Percentiles rank a stretch among this genome's conserved stretches.
These are phyloP conservation scores for Backusella macrospora DNA, from an alignment of 192 early-diverging fungal species.

Conservation along the genomic window DNA sequence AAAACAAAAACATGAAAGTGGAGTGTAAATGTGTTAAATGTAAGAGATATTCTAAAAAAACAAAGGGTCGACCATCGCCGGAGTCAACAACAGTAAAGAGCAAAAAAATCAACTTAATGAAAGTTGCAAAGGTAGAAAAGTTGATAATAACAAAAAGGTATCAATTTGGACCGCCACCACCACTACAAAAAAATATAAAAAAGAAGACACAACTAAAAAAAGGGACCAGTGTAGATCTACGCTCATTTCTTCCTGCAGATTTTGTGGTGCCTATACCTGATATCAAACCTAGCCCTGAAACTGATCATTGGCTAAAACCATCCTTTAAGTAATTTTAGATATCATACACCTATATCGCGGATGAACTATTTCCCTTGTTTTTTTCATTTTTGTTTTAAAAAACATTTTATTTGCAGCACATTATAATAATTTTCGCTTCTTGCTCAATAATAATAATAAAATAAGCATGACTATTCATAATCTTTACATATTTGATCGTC, in stretches of 20 bases:
- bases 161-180: no score
- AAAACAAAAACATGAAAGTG: neutral
- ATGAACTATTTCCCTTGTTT: neutral
- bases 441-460: neutral
- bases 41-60: no score
- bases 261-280: neutral
- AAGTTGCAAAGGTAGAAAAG: no score
- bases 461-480: slow-evolving; percentile 68
- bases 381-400: neutral
- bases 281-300: neutral
- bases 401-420: neutral
- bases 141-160: no score
- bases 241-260: neutral
- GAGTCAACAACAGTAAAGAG: no score
- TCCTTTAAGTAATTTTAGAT: neutral
- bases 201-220: neutral
- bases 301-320: neutral
- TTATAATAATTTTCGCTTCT: neutral
- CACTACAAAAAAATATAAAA: no score
- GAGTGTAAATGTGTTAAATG: neutral
- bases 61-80: no score
- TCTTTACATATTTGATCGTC: slow-evolving; percentile 92
- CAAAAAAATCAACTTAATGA: no score
- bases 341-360: neutral
- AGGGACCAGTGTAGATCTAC: neutral